Percentiles rank a stretch among this genome's conserved stretches.
Conservation (phyloP, 2,329 filamentous ascomycete species). For the Aspergillus eucalypticola region DNA sequence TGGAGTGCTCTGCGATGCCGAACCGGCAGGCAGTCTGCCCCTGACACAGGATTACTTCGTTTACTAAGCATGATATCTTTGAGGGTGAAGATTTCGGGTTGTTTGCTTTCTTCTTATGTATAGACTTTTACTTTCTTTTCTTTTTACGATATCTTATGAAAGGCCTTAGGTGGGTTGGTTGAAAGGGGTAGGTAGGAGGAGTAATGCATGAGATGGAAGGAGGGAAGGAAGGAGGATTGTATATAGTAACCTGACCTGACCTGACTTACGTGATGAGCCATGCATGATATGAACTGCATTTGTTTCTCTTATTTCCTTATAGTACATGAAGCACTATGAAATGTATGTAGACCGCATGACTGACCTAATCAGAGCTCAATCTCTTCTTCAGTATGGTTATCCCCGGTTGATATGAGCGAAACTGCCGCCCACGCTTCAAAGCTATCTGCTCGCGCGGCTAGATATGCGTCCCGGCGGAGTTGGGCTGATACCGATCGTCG, state of each 20-base stretch:
- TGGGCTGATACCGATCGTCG: slow-evolving; percentile 21
- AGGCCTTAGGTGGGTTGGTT: not conserved
- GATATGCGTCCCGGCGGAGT: slow-evolving; percentile 38
- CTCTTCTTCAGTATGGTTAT: slow-evolving; percentile 46
- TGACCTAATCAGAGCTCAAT: slow-evolving; percentile 39
- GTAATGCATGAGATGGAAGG: not conserved
- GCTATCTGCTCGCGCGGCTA: slow-evolving; percentile 43
- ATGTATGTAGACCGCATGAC: not conserved
- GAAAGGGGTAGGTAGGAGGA: not conserved
- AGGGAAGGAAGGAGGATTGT: not conserved
- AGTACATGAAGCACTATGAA: not conserved
- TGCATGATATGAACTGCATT: not conserved
- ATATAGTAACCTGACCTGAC: not conserved
- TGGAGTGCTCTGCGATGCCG: slow-evolving; percentile 70
- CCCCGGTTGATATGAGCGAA: slow-evolving; percentile 46
- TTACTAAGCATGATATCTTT: slow-evolving; percentile 15
- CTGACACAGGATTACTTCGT: slow-evolving; percentile 62
- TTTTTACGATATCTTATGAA: not conserved
- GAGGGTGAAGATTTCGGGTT: no score
- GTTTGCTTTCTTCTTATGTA: not conserved
- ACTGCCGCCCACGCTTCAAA: slow-evolving; percentile 46
- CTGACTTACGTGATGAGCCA: not conserved
- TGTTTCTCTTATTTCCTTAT: not conserved
- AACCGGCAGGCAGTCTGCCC: slow-evolving; percentile 69
- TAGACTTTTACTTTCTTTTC: not conserved